Conservation (phyloP, 441 rosid genomes). For the Bocquillonia castaneifolia region DNA sequence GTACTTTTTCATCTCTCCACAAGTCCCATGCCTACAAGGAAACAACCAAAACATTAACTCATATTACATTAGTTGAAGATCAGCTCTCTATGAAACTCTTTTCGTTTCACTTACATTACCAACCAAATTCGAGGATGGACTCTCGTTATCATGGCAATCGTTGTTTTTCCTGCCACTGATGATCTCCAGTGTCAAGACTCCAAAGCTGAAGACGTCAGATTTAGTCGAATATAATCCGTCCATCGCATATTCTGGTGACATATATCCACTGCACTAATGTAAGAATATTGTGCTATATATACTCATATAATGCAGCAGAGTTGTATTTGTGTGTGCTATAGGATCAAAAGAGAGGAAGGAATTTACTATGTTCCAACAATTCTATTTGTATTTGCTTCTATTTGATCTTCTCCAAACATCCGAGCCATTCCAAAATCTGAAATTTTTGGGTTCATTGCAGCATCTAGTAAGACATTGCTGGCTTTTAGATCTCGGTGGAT, state of each 20-base stretch:
- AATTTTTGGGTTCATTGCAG: conserved; percentile 39
- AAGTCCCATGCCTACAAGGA: conserved; percentile 42
- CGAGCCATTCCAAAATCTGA: conserved; percentile 52
- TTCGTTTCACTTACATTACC: conserved; percentile 26
- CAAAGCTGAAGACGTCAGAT: conserved; percentile 32
- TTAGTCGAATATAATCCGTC: conserved; percentile 26
- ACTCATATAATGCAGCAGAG: no score
- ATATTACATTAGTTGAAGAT: no score
- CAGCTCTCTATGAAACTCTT: no score
- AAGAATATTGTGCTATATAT: neutral
- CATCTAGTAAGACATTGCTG: conserved; percentile 38
- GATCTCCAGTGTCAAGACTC: conserved; percentile 29
- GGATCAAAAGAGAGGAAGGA: no score
- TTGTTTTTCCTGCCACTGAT: conserved; percentile 25
- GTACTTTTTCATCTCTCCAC: conserved; percentile 30
- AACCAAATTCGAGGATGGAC: conserved; percentile 15
- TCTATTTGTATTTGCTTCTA: conserved; percentile 31
- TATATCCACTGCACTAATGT: conserved; percentile 33
- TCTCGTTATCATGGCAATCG: conserved; percentile 2
- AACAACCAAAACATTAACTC: neutral
- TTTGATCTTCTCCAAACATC: conserved; percentile 31
- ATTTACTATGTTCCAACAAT: conserved; percentile 47
- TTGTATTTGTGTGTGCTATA: no score
- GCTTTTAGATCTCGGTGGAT: conserved; percentile 44
- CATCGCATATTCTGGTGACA: conserved; percentile 30